Percentiles rank a stretch among this genome's conserved stretches.
These are phyloP conservation scores for Neurospora sublineolata DNA, from an alignment of 495 filamentous ascomycete species.

Conservation along the genomic window DNA sequence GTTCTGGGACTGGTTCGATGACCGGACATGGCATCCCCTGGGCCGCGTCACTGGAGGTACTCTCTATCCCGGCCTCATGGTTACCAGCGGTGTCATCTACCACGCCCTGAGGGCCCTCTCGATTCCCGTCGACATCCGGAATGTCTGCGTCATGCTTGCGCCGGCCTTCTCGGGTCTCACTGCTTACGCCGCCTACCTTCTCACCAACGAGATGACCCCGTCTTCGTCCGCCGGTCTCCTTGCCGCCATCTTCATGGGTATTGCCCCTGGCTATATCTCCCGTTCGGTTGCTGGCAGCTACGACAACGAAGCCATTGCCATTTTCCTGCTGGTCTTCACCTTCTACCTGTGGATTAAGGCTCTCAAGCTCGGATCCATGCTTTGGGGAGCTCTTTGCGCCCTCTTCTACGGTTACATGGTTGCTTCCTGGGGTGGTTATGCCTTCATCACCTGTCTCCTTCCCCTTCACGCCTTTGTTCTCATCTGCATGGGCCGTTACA, in stretches of 20 bases:
- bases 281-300: slow-evolving; percentile 96
- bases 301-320: slow-evolving; percentile 99
- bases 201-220: slow-evolving; percentile 91
- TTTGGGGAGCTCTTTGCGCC: slow-evolving; percentile 91
- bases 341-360: slow-evolving; percentile 99
- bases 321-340: slow-evolving; percentile 96
- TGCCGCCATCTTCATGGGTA: slow-evolving; percentile 93
- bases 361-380: slow-evolving; percentile 85
- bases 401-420: slow-evolving; percentile 99
- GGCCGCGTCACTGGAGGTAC: slow-evolving; percentile 98
- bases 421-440: slow-evolving; percentile 98
- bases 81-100: slow-evolving; percentile 95
- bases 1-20: slow-evolving; percentile 99
- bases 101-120: slow-evolving; percentile 84
- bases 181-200: slow-evolving; percentile 83
- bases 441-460: slow-evolving; percentile 97
- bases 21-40: slow-evolving; percentile 99
- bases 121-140: slow-evolving; percentile 94
- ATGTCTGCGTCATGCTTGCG: slow-evolving; percentile 94
- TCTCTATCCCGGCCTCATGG: slow-evolving; percentile 97
- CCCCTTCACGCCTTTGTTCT: slow-evolving; percentile 93
- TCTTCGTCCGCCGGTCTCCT: slow-evolving; percentile 90
- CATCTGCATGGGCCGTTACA: slow-evolving; percentile 93
- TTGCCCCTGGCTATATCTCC: slow-evolving; percentile 94
- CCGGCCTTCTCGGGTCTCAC: slow-evolving; percentile 94